Evolutionary conservation across 1,284 basidiomycete genomes (phyloP), one percentile per base, ranked within the genome.

Genomic region (Ganoderma multipileum): DNA sequence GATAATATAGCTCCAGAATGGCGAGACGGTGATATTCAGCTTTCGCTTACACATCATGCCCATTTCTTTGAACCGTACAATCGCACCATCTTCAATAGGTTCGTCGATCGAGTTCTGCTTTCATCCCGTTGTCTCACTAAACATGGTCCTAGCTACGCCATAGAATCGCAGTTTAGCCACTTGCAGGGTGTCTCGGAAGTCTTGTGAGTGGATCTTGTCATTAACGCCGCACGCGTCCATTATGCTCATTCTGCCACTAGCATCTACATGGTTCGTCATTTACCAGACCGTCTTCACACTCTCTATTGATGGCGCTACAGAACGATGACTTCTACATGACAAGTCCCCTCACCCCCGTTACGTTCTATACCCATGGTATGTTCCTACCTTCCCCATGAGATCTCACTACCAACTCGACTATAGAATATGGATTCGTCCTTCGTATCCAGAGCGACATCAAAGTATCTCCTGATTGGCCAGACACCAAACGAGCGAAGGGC

Each of bases 401-500:
- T 12, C n/a, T 23, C 7, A 33, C 11, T 58, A 20, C 60, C 64
- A n/a, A 63, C 54, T 20, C 8, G 6, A 2, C 12, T 33, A n/a
- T 67, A 79, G 77, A 72, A n/a, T 80, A 78, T 60, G 80, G 80
- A n/a, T 69, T 76, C 8, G 80, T 81, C 12, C 72, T 81, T 4
- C 76, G 79, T 30, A 63, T 79, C 30, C 73, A 77, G 50, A 60
- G 72, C 0, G 68, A 66, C 33, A 72, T 81, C 38, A 71, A 74
- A 63, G 74, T 80, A 4, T 54, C 72, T 1, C 75, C 76, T 1
- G 72, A 76, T 9, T 71, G 69, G 44, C 77, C 76, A 1, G 61
- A 65, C 28, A 55, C 47, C 9, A 64, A 52, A 26, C 23, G 68
- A 26, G 73, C 72, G 16, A 73, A 74, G 33, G 78, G 78, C 55